Evolutionary conservation across 1,284 basidiomycete species (phyloP).

Genomic region (Entoloma clypeatum): DNA sequence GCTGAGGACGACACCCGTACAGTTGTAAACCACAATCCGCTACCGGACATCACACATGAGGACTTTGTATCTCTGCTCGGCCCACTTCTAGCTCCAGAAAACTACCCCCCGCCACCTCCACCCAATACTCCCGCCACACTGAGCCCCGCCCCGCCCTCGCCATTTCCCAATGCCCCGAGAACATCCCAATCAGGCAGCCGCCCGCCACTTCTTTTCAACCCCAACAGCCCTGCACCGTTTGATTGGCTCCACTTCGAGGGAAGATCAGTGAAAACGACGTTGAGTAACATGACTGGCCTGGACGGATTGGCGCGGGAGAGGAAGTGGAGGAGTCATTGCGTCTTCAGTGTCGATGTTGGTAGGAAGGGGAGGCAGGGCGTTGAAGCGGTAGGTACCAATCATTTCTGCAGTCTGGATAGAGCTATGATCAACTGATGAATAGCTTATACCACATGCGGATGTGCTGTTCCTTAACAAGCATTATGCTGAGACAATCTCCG

Average conservation of each 20-base stretch:
- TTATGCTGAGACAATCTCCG: slow-evolving; percentile 55
- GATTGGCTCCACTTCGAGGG: slow-evolving; percentile 85
- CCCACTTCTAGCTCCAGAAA: slow-evolving; percentile 73
- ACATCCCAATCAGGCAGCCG: slow-evolving; percentile 33
- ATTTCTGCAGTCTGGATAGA: slow-evolving; percentile 9
- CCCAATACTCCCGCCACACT: slow-evolving; percentile 22
- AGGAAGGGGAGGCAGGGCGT: slow-evolving; percentile 70
- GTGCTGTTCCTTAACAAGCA: slow-evolving; percentile 71
- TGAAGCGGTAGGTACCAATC: slow-evolving; percentile 56
- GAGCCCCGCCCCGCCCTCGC: slow-evolving; percentile 25
- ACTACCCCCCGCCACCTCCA: slow-evolving; percentile 44
- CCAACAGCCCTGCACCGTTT: slow-evolving; percentile 67
- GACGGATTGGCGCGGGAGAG: slow-evolving; percentile 76
- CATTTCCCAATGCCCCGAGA: slow-evolving; percentile 35
- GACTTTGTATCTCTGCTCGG: slow-evolving; percentile 76
- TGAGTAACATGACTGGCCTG: slow-evolving; percentile 70
- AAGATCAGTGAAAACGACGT: slow-evolving; percentile 67
- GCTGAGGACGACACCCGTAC: slow-evolving; percentile 59
- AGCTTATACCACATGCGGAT: slow-evolving; percentile 78
- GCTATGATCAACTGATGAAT: slow-evolving; percentile 17
- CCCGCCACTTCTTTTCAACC: slow-evolving; percentile 33
- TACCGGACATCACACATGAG: slow-evolving; percentile 79
- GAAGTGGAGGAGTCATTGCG: slow-evolving; percentile 75
- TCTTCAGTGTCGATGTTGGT: slow-evolving; percentile 74
- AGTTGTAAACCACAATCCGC: slow-evolving; percentile 79